Evolutionary conservation across 2,329 filamentous ascomycete species (phyloP).

Genomic region (Fusarium setosum): DNA sequence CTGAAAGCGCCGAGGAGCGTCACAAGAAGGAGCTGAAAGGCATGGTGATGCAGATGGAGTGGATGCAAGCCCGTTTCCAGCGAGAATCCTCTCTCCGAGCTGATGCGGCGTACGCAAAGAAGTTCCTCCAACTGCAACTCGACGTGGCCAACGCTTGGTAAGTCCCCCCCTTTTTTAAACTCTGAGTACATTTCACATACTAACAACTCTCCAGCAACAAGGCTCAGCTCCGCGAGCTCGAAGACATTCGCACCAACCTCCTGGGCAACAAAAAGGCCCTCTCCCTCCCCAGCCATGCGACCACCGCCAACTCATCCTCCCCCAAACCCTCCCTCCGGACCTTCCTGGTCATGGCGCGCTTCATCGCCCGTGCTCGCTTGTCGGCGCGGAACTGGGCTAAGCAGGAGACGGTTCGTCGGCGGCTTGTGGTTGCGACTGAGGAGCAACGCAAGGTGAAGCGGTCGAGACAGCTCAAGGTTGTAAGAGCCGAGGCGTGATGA

Average conservation of each 20-base stretch:
- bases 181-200: slow-evolving; percentile 1
- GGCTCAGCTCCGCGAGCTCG: slow-evolving; percentile 86
- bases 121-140: slow-evolving; percentile 81
- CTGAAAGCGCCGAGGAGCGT: slow-evolving; percentile 72
- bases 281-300: slow-evolving; percentile 42
- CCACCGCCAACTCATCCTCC: slow-evolving; percentile 14
- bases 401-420: slow-evolving; percentile 62
- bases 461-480: slow-evolving; percentile 54
- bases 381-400: slow-evolving; percentile 61
- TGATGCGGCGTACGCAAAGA: slow-evolving; percentile 88
- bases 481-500: slow-evolving; percentile 48
- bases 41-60: slow-evolving; percentile 89
- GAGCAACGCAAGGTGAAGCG: slow-evolving; percentile 58
- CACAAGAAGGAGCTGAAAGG: slow-evolving; percentile 84
- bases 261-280: slow-evolving; percentile 53
- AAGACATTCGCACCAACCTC: slow-evolving; percentile 73
- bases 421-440: slow-evolving; percentile 62
- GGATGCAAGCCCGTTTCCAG: slow-evolving; percentile 83
- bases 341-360: slow-evolving; percentile 61
- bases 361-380: slow-evolving; percentile 63
- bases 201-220: slow-evolving; percentile 76
- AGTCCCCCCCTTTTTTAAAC: slow-evolving; percentile 52
- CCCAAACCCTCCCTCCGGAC: slow-evolving; percentile 52
- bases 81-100: slow-evolving; percentile 84
- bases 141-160: slow-evolving; percentile 92